Conservation (phyloP, 1,284 basidiomycete species). For the Leccinum insolens region DNA sequence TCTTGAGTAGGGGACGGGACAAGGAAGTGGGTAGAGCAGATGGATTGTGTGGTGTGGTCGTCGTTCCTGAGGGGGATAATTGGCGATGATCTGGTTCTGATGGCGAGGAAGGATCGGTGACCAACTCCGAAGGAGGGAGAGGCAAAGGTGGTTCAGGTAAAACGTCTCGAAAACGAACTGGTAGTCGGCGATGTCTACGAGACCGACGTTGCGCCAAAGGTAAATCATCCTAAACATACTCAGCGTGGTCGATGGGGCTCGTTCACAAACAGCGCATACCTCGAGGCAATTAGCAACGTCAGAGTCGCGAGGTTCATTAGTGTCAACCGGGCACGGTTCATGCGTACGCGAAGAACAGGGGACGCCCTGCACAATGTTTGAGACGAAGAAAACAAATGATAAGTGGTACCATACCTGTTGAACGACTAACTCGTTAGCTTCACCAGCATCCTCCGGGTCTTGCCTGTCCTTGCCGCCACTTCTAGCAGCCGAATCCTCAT, state of each 20-base stretch:
- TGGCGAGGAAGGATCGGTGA: not conserved
- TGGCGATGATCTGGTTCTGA: rapidly evolving
- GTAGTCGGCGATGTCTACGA: not conserved
- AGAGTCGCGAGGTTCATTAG: no score
- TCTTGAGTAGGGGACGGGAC: no score
- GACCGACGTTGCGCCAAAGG: not conserved
- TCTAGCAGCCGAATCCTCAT: not conserved
- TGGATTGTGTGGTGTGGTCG: no score
- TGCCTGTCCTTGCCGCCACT: no score
- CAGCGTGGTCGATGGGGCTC: rapidly evolving
- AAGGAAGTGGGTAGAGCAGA: no score
- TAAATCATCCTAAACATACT: not conserved
- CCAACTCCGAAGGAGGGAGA: not conserved
- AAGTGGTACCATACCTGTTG: not conserved
- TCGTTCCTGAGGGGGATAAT: no score
- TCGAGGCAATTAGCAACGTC: not conserved
- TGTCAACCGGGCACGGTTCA: no score
- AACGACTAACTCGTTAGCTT: not conserved
- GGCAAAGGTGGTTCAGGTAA: not conserved
- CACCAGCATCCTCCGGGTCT: rapidly evolving
- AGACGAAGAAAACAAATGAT: no score
- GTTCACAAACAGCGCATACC: not conserved
- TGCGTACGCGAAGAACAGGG: no score
- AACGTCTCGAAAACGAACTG: not conserved
- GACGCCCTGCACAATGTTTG: no score